Percentiles rank a stretch among this genome's conserved stretches.
Conservation (phyloP, 2,329 filamentous ascomycete species). For the Diaporthe amygdali region DNA sequence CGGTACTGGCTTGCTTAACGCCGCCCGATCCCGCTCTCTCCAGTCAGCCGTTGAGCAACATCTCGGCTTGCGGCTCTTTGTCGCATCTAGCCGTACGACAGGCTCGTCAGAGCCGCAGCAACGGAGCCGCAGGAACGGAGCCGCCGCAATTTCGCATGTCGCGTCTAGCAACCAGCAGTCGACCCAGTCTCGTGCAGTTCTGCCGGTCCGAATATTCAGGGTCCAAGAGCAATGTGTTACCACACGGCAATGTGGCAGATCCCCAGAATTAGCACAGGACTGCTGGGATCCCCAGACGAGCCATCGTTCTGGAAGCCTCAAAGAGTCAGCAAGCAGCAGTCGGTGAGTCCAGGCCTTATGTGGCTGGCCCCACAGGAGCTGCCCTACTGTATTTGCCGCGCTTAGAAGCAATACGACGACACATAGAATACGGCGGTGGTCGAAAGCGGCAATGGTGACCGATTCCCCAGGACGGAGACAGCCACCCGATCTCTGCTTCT, state of each 20-base stretch:
- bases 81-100: not conserved
- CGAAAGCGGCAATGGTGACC: constrained; percentile 7
- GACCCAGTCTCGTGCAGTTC: not conserved
- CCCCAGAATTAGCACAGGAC: not conserved
- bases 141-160: not conserved
- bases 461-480: not conserved
- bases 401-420: not conserved
- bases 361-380: not conserved
- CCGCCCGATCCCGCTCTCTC: not conserved
- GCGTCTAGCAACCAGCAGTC: not conserved
- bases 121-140: not conserved
- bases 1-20: not conserved
- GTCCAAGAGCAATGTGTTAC: constrained; percentile 11
- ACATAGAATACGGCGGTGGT: not conserved
- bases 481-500: too few relatives aligned
- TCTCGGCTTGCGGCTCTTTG: not conserved
- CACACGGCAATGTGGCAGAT: not conserved
- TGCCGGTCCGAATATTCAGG: not conserved
- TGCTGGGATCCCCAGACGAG: constrained; percentile 14
- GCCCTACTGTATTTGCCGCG: constrained; percentile 5
- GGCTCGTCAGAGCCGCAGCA: not conserved
- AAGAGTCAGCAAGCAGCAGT: constrained; percentile 5
- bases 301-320: not conserved
- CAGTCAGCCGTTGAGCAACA: not conserved
- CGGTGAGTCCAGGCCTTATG: constrained; percentile 6